Base-by-base conservation (phyloP, 2,329 filamentous ascomycete species). In the Phoma herbarum region DNA sequence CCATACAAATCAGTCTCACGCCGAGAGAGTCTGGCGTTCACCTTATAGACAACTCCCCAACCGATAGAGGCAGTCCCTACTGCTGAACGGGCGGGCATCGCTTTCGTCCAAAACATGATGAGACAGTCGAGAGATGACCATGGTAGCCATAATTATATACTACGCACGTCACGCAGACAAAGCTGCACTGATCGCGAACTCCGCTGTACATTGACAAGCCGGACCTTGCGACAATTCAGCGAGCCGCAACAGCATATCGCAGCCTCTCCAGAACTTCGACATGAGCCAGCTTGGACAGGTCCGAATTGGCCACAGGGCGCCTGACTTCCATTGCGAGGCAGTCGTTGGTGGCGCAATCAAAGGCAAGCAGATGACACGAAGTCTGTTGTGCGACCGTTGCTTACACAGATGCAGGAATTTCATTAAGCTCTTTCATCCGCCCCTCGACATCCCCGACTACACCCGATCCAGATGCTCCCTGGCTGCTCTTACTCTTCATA, bases 401-500 rank as follows among this genome's bases (percentile, higher is more conserved):
- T 66, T 10, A 68, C 44, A 16, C n/a, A 12, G 5, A 11, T 10
- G n/a, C 25, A 73, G 72, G 71, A 37, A 65, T 70, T 2, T 59
- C 62, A 0, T 59, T 73, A 18, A 60, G 52, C 18, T 63, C 69
- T 11, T 74, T 69, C 41, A 67, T 73, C 35, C 59, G 42, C 12
- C 52, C 55, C 55, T 66, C 60, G 31, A 46, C 35, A n/a, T 44
- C 31, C 20, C 46, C 47, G 31, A 46, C 20, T 12, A 39, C 35
- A 26, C 60, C 54, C 11, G 31, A 62, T 39, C 53, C 48, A 2
- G 42, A 61, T 18, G 54, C 51, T 4, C 61, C 61, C 16, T 73
- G 72, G 69, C 60, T 73, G n/a, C 66, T 74, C 9, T 48, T 75
- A 5, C 55, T 74, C 10, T 75, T 74, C 55, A 73, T 73, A 8